Conservation (phyloP, 1,139 yeast genomes). For the Pichia sp. region DNA sequence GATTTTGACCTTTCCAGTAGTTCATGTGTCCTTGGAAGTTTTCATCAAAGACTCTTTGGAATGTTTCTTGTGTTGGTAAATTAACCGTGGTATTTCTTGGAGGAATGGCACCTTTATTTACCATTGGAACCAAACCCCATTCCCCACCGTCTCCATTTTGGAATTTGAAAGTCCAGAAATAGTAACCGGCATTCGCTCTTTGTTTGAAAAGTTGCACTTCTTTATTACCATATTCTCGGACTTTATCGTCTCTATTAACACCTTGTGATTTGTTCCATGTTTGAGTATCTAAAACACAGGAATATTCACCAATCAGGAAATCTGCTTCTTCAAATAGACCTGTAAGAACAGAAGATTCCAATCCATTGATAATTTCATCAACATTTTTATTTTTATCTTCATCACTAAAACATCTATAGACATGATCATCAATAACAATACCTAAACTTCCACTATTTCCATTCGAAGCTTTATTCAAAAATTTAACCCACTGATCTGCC, state of each 20-base stretch:
- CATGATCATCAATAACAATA: conserved; percentile 78
- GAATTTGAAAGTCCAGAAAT: conserved; percentile 91
- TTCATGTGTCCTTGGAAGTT: conserved; percentile 48
- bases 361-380: conserved; percentile 57
- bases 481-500: conserved; percentile 74
- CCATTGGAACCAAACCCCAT: conserved; percentile 90
- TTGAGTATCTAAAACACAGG: conserved; percentile 77
- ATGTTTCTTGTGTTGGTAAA: conserved; percentile 42
- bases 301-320: conserved; percentile 83
- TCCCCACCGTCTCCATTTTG: conserved; percentile 92
- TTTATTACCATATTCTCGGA: conserved; percentile 43
- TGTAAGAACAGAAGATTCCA: conserved; percentile 51
- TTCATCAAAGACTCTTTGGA: conserved; percentile 40
- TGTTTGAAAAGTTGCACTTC: conserved; percentile 45
- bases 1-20: conserved; percentile 68
- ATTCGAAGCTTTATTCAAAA: conserved; percentile 49
- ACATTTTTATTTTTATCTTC: conserved; percentile 68
- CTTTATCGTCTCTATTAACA: conserved; percentile 46
- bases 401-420: conserved; percentile 83
- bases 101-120: conserved; percentile 61
- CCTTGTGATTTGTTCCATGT: conserved; percentile 59
- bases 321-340: conserved; percentile 60
- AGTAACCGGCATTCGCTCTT: conserved; percentile 66
- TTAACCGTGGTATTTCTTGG: conserved; percentile 24
- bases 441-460: conserved; percentile 46